Conservation (phyloP, 2,329 filamentous ascomycete species). For the Fusarium sp. region DNA sequence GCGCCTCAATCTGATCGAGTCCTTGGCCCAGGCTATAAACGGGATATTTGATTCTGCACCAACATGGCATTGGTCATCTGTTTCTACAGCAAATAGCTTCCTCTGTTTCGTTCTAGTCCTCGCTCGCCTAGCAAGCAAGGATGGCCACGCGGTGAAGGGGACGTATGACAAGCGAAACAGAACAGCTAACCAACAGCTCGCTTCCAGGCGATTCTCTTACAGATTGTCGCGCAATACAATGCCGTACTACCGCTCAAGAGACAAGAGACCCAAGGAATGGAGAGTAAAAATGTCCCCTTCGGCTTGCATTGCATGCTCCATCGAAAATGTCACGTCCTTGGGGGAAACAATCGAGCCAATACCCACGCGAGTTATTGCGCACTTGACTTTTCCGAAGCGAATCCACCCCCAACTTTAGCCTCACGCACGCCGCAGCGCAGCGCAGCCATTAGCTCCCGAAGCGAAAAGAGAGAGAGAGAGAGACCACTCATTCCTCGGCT, state of each 20-base stretch:
- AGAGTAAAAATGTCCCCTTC: slow-evolving; percentile 17
- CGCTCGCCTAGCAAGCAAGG: not conserved
- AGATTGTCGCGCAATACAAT: slow-evolving; percentile 21
- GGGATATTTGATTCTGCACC: not conserved
- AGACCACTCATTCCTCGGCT: slow-evolving; percentile 29
- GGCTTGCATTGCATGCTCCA: slow-evolving; percentile 33
- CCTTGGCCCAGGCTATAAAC: not conserved
- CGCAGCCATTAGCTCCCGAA: slow-evolving; percentile 25
- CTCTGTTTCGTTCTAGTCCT: not conserved
- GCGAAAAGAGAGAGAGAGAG: too few species aligned
- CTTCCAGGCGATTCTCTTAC: slow-evolving; percentile 16
- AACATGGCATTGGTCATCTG: not conserved
- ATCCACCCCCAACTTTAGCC: slow-evolving; percentile 47
- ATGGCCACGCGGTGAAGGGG: not conserved
- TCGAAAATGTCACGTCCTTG: slow-evolving; percentile 34
- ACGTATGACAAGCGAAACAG: not conserved
- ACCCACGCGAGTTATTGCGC: slow-evolving; percentile 36
- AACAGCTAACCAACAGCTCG: not conserved
- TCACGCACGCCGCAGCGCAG: slow-evolving; percentile 25
- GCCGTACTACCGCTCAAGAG: not conserved
- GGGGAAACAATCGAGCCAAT: slow-evolving; percentile 42
- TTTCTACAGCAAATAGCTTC: not conserved
- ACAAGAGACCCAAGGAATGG: slow-evolving; percentile 2
- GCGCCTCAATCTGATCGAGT: slow-evolving; percentile 20
- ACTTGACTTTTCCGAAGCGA: slow-evolving; percentile 44